These are phyloP conservation scores for Annona squamosa DNA, from an alignment of 164 flowering plant species.

Conservation along the genomic window DNA sequence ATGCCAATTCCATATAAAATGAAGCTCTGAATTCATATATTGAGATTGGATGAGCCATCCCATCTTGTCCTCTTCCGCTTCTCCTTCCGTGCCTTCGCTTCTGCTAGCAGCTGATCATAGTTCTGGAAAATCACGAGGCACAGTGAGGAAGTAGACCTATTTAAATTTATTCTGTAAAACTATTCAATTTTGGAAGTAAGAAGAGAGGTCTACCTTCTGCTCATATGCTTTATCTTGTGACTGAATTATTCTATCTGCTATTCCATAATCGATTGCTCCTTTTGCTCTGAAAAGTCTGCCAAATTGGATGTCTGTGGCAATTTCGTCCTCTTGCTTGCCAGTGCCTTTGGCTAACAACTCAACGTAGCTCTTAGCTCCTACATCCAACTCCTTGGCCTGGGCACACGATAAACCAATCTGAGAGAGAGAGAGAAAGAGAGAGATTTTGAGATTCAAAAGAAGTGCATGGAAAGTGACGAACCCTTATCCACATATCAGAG, in stretches of 20 bases:
- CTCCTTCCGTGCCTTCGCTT: constrained; percentile 48
- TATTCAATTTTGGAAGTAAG: background rate
- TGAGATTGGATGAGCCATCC: background rate
- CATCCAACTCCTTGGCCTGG: constrained; percentile 85
- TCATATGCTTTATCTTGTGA: constrained; percentile 47
- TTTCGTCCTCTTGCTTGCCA: constrained; percentile 73
- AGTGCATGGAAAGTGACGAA: constrained; percentile 5
- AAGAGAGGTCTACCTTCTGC: constrained; percentile 45
- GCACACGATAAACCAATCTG: background rate
- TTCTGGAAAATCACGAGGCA: constrained; percentile 25
- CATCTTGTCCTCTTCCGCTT: constrained; percentile 43
- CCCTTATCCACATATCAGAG: constrained; percentile 92
- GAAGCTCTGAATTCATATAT: background rate
- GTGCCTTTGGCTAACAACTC: constrained; percentile 73
- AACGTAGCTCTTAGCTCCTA: constrained; percentile 56
- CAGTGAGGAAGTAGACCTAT: background rate
- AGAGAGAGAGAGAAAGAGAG: constrained; percentile 1
- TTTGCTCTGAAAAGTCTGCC: constrained; percentile 56
- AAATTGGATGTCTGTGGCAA: constrained; percentile 52
- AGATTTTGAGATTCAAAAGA: background rate
- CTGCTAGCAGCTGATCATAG: constrained; percentile 59
- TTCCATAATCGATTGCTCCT: constrained; percentile 79
- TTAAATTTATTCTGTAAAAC: background rate
- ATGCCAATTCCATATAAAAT: background rate
- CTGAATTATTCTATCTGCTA: constrained; percentile 73